Evolutionary conservation across 225 moss, liverwort and hornwort genomes (phyloP).

Genomic region (Physcomitrium patens): DNA sequence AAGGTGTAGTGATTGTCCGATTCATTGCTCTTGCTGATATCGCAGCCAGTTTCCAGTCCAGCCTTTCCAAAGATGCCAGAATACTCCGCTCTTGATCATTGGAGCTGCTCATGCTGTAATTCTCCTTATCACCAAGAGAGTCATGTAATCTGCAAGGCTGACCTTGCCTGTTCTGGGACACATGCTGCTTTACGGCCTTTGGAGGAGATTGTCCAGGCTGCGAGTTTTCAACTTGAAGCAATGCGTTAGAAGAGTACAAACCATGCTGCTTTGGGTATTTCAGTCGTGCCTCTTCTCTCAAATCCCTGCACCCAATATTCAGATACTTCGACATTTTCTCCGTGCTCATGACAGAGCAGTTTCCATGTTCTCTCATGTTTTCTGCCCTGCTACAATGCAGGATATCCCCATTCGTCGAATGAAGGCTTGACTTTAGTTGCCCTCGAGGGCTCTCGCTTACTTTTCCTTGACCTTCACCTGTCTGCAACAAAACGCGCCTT

Average conservation of each 20-base stretch:
- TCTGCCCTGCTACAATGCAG: slow-evolving; percentile 16
- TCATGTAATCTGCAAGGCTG: slow-evolving; percentile 36
- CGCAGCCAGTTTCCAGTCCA: slow-evolving; percentile 85
- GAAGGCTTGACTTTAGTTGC: slow-evolving; percentile 6
- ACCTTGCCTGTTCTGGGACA: slow-evolving; percentile 16
- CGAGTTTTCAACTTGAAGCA: slow-evolving; percentile 53
- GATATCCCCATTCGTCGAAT: slow-evolving; percentile 17
- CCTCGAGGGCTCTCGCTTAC: slow-evolving; percentile 23
- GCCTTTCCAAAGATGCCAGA: slow-evolving; percentile 79
- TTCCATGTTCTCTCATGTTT: slow-evolving; percentile 32
- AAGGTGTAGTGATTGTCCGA: slow-evolving; percentile 53
- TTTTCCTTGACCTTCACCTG: slow-evolving; percentile 29
- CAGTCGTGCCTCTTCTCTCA: slow-evolving; percentile 42
- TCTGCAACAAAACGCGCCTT: slow-evolving; percentile 42
- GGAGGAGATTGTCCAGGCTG: slow-evolving; percentile 36
- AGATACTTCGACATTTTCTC: slow-evolving; percentile 54
- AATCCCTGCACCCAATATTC: slow-evolving; percentile 54
- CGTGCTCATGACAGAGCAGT: slow-evolving; percentile 51
- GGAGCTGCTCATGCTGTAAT: slow-evolving; percentile 38
- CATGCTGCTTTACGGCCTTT: slow-evolving; percentile 32
- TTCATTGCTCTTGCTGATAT: slow-evolving; percentile 59
- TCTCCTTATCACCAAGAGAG: slow-evolving; percentile 59
- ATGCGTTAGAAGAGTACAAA: slow-evolving; percentile 53
- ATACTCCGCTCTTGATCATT: slow-evolving; percentile 83
- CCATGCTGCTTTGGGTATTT: slow-evolving; percentile 53